Evolutionary conservation across 306 rosid species (phyloP), one percentile per base, ranked within the genome.

Genomic region (Glycyrrhiza uralensis): DNA sequence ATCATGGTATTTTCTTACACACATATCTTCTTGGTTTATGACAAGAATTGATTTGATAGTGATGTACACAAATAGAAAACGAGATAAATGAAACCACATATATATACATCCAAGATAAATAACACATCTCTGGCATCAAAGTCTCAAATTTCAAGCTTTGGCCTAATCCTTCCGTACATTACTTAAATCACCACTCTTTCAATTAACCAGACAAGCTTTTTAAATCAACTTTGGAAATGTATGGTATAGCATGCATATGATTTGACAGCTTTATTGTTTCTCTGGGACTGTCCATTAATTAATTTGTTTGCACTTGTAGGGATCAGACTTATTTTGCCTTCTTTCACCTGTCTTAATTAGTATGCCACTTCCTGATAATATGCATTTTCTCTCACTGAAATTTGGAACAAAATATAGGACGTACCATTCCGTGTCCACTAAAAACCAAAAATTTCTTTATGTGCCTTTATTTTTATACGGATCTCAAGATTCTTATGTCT

Each of bases 351-450:
- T 59, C 46, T 36, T 28, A 52, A 65, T 77, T 33, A 69, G 9
- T 1, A 12, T 64, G 56, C 9, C 65, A 38, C n/a, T 39, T 58
- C 60, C 11, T 35, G 38, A 36, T 19, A 26, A 47, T 22, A 26
- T 50, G n/a, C 58, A 28, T 60, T 54, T 49, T 77, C 55, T 76
- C 67, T 13, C 66, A n/a, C 52, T 17, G 61, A 41, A 60, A 46
- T 51, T 44, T 46, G 26, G 19, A 60, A 69, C 81, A 26, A 59
- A 22, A 24, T 26, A 23, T 52, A 54, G 82, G 78, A n/a, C n/a
- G n/a, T n/a, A 47, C 75, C 78, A 64, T 68, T 79, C 49, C 18
- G 12, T 64, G 49, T 55, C 78, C 78, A 35, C 65, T 56, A 56
- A 78, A 44, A 64, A 36, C 62, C 62, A 17, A 45, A 61, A 44